These are phyloP conservation scores for Citeromyces siamensis DNA, from an alignment of 1,139 yeast species.

Conservation along the genomic window DNA sequence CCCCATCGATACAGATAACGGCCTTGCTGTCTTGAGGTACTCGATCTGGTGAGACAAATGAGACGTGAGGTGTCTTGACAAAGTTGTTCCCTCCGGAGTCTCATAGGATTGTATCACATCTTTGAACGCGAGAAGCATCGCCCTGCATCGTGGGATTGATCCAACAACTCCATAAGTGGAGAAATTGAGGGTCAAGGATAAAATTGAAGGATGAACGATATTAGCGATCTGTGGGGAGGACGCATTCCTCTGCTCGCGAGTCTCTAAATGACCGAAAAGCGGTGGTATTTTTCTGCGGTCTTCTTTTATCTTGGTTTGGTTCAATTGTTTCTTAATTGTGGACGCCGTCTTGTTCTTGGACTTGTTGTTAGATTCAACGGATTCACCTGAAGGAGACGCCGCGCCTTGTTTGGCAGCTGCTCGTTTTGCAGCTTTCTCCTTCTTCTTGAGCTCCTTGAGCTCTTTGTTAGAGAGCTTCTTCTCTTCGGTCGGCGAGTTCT, in stretches of 20 bases:
- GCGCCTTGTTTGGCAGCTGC: constrained; percentile 56
- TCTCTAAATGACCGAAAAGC: constrained; percentile 80
- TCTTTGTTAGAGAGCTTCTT: constrained; percentile 59
- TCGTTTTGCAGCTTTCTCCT: constrained; percentile 84
- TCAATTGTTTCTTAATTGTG: constrained; percentile 42
- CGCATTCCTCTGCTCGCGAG: constrained; percentile 67
- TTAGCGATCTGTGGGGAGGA: constrained; percentile 43
- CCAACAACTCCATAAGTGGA: constrained; percentile 86
- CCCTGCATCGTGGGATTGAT: constrained; percentile 71
- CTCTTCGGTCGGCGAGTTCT: constrained; percentile 8
- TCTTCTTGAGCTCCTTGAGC: constrained; percentile 75
- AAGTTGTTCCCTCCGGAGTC: constrained; percentile 78
- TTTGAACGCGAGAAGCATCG: constrained; percentile 81
- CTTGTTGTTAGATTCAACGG: constrained; percentile 14
- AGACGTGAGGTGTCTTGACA: constrained; percentile 80
- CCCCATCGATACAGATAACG: constrained; percentile 91
- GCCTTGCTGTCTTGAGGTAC: constrained; percentile 82
- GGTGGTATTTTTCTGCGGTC: constrained; percentile 36
- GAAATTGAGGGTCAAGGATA: constrained; percentile 67
- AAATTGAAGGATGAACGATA: constrained; percentile 79
- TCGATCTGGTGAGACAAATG: constrained; percentile 94
- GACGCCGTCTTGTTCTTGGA: constrained; percentile 27
- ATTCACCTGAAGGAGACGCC: constrained; percentile 21
- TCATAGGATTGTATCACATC: constrained; percentile 66
- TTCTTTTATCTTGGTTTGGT: constrained; percentile 38